phyloP scores from a whole-genome alignment of 345 rosid species.

The Pelargonium nanum region DNA sequence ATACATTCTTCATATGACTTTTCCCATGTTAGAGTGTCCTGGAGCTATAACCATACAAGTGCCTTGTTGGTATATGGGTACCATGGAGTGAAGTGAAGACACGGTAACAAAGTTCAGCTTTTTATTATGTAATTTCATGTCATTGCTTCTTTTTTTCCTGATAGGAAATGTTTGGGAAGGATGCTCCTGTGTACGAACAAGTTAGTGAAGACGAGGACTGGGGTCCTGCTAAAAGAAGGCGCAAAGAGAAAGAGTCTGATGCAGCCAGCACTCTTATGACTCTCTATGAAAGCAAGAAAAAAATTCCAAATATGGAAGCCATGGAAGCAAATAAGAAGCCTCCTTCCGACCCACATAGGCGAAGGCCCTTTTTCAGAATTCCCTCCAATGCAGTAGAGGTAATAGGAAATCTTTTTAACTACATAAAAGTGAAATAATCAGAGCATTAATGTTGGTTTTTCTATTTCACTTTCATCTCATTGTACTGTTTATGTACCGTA shows the following conservation, averaged over 20 bases:
- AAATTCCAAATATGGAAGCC: conserved; percentile 20
- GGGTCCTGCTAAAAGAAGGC: conserved; percentile 81
- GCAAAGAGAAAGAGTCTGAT: conserved; percentile 71
- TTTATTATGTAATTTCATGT: conserved; percentile 1
- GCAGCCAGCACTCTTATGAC: conserved; percentile 62
- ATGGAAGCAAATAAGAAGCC: conserved; percentile 23
- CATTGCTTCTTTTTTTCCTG: conserved; percentile 9
- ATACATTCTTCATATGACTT: too few species aligned
- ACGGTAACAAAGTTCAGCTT: conserved; percentile 1
- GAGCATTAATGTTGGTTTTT: neutral
- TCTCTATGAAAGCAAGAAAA: conserved; percentile 46
- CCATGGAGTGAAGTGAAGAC: too few species aligned
- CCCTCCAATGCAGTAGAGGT: conserved; percentile 85
- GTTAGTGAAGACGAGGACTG: conserved; percentile 96
- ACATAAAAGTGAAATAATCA: neutral
- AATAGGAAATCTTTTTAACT: conserved; percentile 13
- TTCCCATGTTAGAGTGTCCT: too few species aligned
- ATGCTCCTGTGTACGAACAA: conserved; percentile 55
- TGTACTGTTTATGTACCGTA: conserved; percentile 17
- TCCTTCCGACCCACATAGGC: conserved; percentile 32
- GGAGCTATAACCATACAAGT: too few species aligned
- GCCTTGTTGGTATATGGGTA: too few species aligned
- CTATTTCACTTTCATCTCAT: conserved; percentile 4
- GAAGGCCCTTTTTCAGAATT: conserved; percentile 52
- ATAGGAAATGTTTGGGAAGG: conserved; percentile 98